Evolutionary conservation across 2,329 filamentous ascomycete genomes (phyloP).

Genomic region (Cercospora citrullina): DNA sequence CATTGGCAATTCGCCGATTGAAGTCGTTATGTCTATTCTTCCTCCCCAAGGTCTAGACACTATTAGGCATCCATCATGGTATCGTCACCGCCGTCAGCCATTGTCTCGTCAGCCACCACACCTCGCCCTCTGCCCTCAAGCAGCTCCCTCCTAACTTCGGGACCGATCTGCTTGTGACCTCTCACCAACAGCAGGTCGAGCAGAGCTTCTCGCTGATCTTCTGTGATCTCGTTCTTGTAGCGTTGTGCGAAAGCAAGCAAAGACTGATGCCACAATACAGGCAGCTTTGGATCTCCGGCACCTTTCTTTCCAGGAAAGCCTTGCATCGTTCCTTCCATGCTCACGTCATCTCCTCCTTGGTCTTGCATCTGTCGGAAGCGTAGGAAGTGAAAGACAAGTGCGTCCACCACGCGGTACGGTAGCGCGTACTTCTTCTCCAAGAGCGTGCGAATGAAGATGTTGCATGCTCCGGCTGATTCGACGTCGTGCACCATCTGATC

Average conservation of each 20-base stretch:
- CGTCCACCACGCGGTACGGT: slow-evolving; percentile 91
- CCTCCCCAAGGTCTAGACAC: neutral
- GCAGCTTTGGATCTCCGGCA: slow-evolving; percentile 60
- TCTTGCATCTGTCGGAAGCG: slow-evolving; percentile 76
- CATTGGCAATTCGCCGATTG: neutral
- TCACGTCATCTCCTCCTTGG: slow-evolving; percentile 56
- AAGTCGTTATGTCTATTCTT: neutral
- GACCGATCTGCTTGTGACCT: slow-evolving; percentile 84
- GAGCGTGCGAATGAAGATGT: slow-evolving; percentile 90
- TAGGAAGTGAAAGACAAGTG: slow-evolving; percentile 93
- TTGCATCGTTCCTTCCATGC: slow-evolving; percentile 52
- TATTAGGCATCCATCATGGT: slow-evolving; percentile 68
- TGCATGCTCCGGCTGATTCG: slow-evolving; percentile 87
- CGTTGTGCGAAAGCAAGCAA: slow-evolving; percentile 88
- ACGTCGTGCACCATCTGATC: slow-evolving; percentile 80
- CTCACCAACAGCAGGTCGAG: slow-evolving; percentile 82
- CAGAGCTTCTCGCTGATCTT: slow-evolving; percentile 88
- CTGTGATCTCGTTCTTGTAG: slow-evolving; percentile 93
- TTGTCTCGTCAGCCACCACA: slow-evolving; percentile 62
- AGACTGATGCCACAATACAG: slow-evolving; percentile 95
- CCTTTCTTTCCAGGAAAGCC: slow-evolving; percentile 37
- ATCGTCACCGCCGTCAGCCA: slow-evolving; percentile 70
- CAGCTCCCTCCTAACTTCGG: slow-evolving; percentile 85
- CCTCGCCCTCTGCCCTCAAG: slow-evolving; percentile 85
- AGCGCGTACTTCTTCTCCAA: slow-evolving; percentile 97